These are phyloP conservation scores for Eucalyptus sideroxylon DNA, from an alignment of 345 rosid genomes.

Conservation along the genomic window DNA sequence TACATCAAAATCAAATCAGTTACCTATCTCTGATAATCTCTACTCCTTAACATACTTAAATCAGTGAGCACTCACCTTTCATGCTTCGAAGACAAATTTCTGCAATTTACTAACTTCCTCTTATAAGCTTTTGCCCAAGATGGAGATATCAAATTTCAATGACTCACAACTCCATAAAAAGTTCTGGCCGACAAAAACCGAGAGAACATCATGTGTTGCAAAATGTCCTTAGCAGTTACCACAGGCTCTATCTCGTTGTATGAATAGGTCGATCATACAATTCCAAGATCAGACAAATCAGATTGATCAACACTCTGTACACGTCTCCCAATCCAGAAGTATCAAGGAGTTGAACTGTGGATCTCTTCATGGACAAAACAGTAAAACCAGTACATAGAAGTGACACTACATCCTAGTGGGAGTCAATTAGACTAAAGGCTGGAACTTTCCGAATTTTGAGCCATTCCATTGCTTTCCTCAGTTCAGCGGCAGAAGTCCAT, in stretches of 20 bases:
- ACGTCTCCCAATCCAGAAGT: neutral
- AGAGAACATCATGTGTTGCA: neutral
- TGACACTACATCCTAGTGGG: neutral
- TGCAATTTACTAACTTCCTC: neutral
- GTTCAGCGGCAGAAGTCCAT: conserved; percentile 43
- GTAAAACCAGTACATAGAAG: neutral
- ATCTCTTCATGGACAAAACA: neutral
- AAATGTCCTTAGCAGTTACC: neutral
- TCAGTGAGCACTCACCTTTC: neutral
- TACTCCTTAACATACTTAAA: neutral
- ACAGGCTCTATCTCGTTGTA: neutral
- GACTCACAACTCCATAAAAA: neutral
- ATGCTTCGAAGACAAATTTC: neutral
- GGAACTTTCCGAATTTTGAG: conserved; percentile 33
- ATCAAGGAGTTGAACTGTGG: neutral
- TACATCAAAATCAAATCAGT: neutral
- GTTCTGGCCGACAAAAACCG: neutral
- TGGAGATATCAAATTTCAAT: neutral
- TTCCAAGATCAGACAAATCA: neutral
- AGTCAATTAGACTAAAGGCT: conserved; percentile 32
- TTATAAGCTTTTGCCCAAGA: neutral
- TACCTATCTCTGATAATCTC: neutral
- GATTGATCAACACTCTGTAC: neutral
- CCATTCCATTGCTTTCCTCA: conserved; percentile 34
- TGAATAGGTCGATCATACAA: neutral